These are phyloP conservation scores for Rhodotorula sp. DNA, from an alignment of 1,284 basidiomycete genomes.

Conservation along the genomic window DNA sequence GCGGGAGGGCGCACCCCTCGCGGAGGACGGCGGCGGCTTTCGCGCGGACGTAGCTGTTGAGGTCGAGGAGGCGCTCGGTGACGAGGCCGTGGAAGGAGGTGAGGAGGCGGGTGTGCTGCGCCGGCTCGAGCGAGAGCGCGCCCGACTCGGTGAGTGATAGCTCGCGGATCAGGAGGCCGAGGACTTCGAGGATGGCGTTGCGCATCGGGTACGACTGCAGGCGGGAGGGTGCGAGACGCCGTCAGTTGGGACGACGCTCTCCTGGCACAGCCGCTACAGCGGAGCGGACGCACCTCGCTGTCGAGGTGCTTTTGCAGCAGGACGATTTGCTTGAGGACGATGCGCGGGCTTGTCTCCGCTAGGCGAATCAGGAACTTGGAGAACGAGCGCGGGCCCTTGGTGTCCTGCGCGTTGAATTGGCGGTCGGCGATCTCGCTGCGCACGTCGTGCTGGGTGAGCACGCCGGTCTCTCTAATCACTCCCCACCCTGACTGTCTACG, in stretches of 20 bases:
- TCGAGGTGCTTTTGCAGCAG: constrained; percentile 83
- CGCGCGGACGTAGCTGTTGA: constrained; percentile 85
- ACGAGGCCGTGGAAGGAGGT: constrained; percentile 79
- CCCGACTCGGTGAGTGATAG: constrained; percentile 56
- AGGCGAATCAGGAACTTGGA: constrained; percentile 81
- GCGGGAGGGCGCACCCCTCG: constrained; percentile 67
- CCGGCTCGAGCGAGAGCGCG: constrained; percentile 54
- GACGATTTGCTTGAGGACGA: constrained; percentile 86
- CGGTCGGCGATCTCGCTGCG: constrained; percentile 73
- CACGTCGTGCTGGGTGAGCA: neutral
- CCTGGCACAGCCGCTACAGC: neutral
- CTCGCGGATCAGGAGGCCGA: constrained; percentile 77
- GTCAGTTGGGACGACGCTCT: too few relatives aligned
- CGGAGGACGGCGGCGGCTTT: constrained; percentile 79
- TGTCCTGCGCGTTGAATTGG: constrained; percentile 76
- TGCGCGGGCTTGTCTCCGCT: constrained; percentile 78
- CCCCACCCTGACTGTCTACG: too few relatives aligned
- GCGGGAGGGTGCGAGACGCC: neutral
- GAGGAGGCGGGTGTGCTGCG: constrained; percentile 77
- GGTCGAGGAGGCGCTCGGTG: constrained; percentile 81
- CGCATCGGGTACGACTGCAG: constrained; percentile 89
- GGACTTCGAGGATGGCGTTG: constrained; percentile 83
- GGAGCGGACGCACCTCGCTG: constrained; percentile 69
- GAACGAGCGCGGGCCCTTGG: constrained; percentile 83
- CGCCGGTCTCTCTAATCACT: too few relatives aligned